Evolutionary conservation across 495 filamentous ascomycete species (phyloP).

Genomic region (Penicillium verhagenii): DNA sequence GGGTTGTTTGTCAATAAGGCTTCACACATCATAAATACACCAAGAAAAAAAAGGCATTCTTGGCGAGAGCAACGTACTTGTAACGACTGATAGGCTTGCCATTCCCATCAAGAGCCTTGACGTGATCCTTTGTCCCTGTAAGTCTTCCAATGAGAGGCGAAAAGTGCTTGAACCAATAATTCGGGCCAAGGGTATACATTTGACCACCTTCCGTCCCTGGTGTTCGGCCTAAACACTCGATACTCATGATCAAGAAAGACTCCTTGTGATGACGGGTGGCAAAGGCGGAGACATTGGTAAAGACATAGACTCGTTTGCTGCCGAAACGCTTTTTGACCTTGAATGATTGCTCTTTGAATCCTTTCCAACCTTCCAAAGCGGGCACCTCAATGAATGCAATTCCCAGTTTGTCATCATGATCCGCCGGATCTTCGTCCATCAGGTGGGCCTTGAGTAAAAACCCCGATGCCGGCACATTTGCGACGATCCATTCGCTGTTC

Average conservation of each 20-base stretch:
- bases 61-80: slow-evolving; percentile 52
- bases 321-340: slow-evolving; percentile 78
- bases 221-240: slow-evolving; percentile 72
- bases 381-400: slow-evolving; percentile 68
- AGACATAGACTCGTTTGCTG: slow-evolving; percentile 78
- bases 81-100: slow-evolving; percentile 60
- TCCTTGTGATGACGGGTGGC: slow-evolving; percentile 54
- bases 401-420: slow-evolving; percentile 85
- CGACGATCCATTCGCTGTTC: slow-evolving; percentile 84
- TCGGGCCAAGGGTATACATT: slow-evolving; percentile 74
- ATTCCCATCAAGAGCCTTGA: slow-evolving; percentile 42
- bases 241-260: slow-evolving; percentile 64
- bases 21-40: neutral
- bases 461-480: slow-evolving; percentile 75
- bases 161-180: slow-evolving; percentile 79
- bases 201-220: slow-evolving; percentile 68
- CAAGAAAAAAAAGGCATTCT: too few relatives aligned
- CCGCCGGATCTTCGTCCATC: slow-evolving; percentile 84
- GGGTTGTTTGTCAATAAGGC: slow-evolving; percentile 2
- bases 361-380: slow-evolving; percentile 63
- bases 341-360: slow-evolving; percentile 62
- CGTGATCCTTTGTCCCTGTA: slow-evolving; percentile 68
- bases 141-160: slow-evolving; percentile 86
- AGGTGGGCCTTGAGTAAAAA: slow-evolving; percentile 78
- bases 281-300: slow-evolving; percentile 62